phyloP scores from a whole-genome alignment of 495 filamentous ascomycete genomes.

The Talaromyces wortmannii region DNA sequence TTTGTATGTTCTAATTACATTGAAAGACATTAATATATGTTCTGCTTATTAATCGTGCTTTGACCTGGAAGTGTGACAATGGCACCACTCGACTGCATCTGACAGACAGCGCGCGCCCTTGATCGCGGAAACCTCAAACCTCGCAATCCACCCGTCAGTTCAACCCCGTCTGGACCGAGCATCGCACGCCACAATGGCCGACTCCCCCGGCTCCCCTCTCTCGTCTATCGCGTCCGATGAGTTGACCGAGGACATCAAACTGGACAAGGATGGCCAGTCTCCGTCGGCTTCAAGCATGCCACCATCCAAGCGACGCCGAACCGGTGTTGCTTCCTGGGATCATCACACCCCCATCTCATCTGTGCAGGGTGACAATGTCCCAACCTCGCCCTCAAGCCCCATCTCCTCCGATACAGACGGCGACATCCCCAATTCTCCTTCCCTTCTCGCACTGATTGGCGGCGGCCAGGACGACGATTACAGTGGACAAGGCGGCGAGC shows the following conservation, averaged over 20 bases:
- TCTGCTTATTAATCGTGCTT: too few relatives aligned
- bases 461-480: constrained; percentile 66
- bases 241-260: constrained; percentile 41
- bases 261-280: constrained; percentile 26
- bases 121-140: too few relatives aligned
- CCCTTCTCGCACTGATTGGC: constrained; percentile 35
- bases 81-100: not conserved
- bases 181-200: constrained; percentile 27
- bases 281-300: constrained; percentile 38
- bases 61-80: too few relatives aligned
- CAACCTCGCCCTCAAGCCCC: constrained; percentile 38
- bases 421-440: constrained; percentile 54
- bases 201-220: constrained; percentile 43
- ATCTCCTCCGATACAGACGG: constrained; percentile 87
- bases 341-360: constrained; percentile 41
- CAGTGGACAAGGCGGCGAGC: constrained; percentile 67
- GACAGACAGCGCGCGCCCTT: too few relatives aligned
- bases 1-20: too few relatives aligned
- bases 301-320: constrained; percentile 45
- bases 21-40: too few relatives aligned
- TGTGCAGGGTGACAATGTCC: constrained; percentile 29
- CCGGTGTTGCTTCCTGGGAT: constrained; percentile 41
- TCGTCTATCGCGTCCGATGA: constrained; percentile 45
- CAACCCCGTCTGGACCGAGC: not conserved
- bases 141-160: too few relatives aligned